Base-by-base conservation (phyloP, 176 grass and related monocot genomes). In the Oryza punctata region DNA sequence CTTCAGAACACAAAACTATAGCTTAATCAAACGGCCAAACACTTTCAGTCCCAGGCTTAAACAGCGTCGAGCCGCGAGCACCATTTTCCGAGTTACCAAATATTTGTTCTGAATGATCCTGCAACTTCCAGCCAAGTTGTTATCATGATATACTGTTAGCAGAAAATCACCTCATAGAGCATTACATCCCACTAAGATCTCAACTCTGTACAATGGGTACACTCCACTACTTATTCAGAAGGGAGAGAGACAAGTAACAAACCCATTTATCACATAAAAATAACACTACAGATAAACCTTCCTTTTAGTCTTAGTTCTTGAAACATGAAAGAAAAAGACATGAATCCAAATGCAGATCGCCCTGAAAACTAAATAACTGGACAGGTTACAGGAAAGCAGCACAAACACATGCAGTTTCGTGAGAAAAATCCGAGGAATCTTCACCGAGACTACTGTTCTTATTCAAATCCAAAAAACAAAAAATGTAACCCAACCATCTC, bases 371-470 rank as follows among this genome's bases (percentile, higher is more conserved):
- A 75, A 41, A n/a, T 76, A 69, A 54, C 15, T 46, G 3, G 16
- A 9, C 18, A 23, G 13, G 73, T 60, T 32, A 33, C 67, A 40
- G 10, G 70, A 50, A 40, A 41, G 65, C 13, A 65, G 82, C 41
- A 43, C 41, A 43, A 1, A 67, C 12, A 10, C 35, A 68, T 9
- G 61, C 72, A 67, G 25, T 64, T 72, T 73, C 80, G 67, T 33
- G 19, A 25, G 45, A 88, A 78, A 21, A 46, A 47, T 41, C 21
- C 49, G n/a, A 79, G 46, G 65, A 57, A 19, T 46, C 91, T 82
- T 90, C 63, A 85, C 5, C 29, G 41, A 10, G 60, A 85, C 80
- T 79, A 33, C 21, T 79, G 44, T 35, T 90, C 41, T 46, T 64
- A 70, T 26, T 63, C 19, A 85, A 72, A 67, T 75, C 57, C 10